Percentiles rank a stretch among this genome's conserved stretches.
Evolutionary conservation across 176 grass and related monocot species (phyloP).

Genomic region (Carex cristatella): DNA sequence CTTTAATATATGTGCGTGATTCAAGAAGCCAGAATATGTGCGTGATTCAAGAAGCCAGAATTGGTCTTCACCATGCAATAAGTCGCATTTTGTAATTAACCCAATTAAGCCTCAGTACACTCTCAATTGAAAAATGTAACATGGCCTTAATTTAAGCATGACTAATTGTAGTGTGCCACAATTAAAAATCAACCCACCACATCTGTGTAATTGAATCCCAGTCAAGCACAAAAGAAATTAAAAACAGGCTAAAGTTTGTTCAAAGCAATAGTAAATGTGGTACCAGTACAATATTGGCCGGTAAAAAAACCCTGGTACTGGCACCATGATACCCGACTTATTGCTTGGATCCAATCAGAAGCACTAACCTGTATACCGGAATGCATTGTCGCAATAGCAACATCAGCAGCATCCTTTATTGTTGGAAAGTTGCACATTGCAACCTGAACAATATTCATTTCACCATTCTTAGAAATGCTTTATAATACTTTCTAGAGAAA

Average conservation of each 20-base stretch:
- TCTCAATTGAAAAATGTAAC: not conserved
- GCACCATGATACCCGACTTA: not conserved
- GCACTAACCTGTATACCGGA: slow-evolving; percentile 91
- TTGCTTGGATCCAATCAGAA: not conserved
- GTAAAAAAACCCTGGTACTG: not conserved
- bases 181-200: not conserved
- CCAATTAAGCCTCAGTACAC: not conserved
- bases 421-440: slow-evolving; percentile 97
- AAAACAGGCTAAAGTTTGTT: not conserved
- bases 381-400: slow-evolving; percentile 97
- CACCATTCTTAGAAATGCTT: slow-evolving; percentile 7
- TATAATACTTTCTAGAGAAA: not conserved
- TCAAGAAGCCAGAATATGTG: not conserved
- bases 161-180: not conserved
- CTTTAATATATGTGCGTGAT: not conserved
- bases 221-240: not conserved
- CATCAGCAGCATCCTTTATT: slow-evolving; percentile 94
- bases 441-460: slow-evolving; percentile 48
- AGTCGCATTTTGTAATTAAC: not conserved
- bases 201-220: not conserved
- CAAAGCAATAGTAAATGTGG: not conserved
- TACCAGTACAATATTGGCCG: not conserved
- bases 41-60: not conserved
- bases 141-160: not conserved
- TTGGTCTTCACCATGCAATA: not conserved